Conservation (phyloP, 2,329 filamentous ascomycete species). For the Chaetomium sp. region DNA sequence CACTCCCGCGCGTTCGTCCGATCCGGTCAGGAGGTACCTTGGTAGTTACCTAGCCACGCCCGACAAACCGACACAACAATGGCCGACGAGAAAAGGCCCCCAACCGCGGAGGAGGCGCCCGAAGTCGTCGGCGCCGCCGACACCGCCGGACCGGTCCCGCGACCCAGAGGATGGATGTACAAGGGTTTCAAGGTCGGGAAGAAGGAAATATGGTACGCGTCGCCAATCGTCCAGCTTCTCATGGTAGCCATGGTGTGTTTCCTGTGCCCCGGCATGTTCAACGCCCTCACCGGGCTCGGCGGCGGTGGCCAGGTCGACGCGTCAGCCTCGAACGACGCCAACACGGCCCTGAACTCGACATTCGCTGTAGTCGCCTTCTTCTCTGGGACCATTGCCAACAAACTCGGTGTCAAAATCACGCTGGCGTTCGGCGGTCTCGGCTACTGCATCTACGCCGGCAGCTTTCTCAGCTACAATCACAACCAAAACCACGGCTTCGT, state of each 20-base stretch:
- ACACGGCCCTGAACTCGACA: conserved; percentile 71
- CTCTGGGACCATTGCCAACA: conserved; percentile 77
- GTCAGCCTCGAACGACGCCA: conserved; percentile 62
- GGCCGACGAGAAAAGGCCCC: conserved; percentile 29
- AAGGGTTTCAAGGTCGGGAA: conserved; percentile 58
- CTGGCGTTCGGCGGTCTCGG: conserved; percentile 73
- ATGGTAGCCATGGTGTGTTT: conserved; percentile 73
- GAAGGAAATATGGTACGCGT: conserved; percentile 68
- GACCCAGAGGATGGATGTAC: conserved; percentile 68
- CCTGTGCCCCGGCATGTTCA: conserved; percentile 69
- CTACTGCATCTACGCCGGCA: conserved; percentile 73
- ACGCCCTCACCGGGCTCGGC: conserved; percentile 63
- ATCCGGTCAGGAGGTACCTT: neutral
- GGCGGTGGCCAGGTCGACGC: conserved; percentile 59
- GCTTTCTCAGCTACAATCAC: conserved; percentile 72
- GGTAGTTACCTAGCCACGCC: neutral
- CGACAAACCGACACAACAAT: conserved; percentile 19
- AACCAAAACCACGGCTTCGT: conserved; percentile 69
- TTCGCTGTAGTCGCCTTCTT: conserved; percentile 70
- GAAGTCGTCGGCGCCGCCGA: conserved; percentile 7
- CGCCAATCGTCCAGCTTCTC: conserved; percentile 69
- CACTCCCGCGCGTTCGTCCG: neutral
- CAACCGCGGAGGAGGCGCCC: conserved; percentile 17
- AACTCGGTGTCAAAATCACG: conserved; percentile 68
- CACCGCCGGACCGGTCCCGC: conserved; percentile 32